Base-by-base conservation (phyloP, 2,329 filamentous ascomycete species). In the Nigrospora sphaerica region DNA sequence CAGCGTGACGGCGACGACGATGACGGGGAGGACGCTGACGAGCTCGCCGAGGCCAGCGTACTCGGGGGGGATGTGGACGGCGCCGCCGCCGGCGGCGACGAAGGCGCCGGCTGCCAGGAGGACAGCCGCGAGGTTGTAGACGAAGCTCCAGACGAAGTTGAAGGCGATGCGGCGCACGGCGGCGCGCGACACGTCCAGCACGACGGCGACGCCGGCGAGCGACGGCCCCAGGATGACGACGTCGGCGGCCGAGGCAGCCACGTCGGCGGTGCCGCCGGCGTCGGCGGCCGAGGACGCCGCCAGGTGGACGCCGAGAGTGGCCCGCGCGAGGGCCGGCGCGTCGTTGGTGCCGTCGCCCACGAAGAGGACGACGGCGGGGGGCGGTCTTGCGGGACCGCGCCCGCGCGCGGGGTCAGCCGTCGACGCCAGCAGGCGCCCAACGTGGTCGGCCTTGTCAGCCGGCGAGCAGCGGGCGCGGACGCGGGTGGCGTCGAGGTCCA, bases 331-430 rank as follows among this genome's bases (percentile, higher is more conserved):
- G 0, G 87, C 87, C 3, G 80, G 72, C 0, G 87, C 84, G 57
- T 92, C 87, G 60, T 92, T 92, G 13, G 85, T 89, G 2, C 88
- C 88, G 54, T 92, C 87, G 32, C 87, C 87, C 43, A 78, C 76
- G 62, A 92, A 91, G 6, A 90, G 62, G 16, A 88, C 75, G 1
- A 74, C 62, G 0, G 65, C 54, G 1, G 13, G 46, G 43, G 31
- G 40, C 12, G 12, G 12, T 11, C 2, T n/a, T 16, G 32, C 18
- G n/a, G 17, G 32, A 5, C 16, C 12, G 13, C 17, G n/a, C 16
- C 32, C 16, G 40, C 41, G 19, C 28, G 12, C 10, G 40, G 31
- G 1, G 18, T 18, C 33, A 1, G 45, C 18, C 3, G 39, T 40
- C 11, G 11, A 13, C 9, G 42, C 51, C 7, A 69, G 60, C 5